phyloP scores from a whole-genome alignment of 2,329 filamentous ascomycete genomes.

The Cytospora paraplurivora region DNA sequence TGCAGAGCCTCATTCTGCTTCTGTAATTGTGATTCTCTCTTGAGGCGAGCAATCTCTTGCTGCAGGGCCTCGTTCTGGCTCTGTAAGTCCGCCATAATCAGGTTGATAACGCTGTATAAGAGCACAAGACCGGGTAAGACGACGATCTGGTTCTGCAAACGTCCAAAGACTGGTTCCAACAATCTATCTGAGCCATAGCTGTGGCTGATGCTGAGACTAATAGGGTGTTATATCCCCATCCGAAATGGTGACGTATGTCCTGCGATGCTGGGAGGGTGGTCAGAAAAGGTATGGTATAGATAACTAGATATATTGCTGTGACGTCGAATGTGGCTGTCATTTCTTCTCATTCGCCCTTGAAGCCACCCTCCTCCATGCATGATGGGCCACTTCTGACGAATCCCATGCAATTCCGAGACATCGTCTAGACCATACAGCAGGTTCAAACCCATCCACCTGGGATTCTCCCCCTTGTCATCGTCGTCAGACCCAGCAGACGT shows the following conservation, averaged over 20 bases:
- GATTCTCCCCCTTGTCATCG: slow-evolving; percentile 1
- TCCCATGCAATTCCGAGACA: slow-evolving; percentile 14
- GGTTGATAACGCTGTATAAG: background rate
- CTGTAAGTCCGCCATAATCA: slow-evolving; percentile 21
- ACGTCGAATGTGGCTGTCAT: slow-evolving; percentile 10
- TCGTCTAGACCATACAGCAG: slow-evolving; percentile 1
- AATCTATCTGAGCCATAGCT: background rate
- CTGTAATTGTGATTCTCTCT: slow-evolving; percentile 17
- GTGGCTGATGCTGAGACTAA: slow-evolving; percentile 16
- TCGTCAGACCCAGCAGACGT: background rate
- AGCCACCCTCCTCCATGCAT: slow-evolving; percentile 20
- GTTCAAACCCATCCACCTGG: background rate
- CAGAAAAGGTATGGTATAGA: slow-evolving; percentile 12
- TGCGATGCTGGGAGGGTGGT: background rate
- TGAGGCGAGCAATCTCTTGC: slow-evolving; percentile 25
- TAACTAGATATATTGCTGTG: slow-evolving; percentile 18
- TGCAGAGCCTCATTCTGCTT: slow-evolving; percentile 19
- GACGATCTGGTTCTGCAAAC: background rate
- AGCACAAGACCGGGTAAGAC: background rate
- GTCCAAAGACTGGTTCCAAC: background rate
- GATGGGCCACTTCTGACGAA: slow-evolving; percentile 10
- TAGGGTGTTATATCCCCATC: slow-evolving; percentile 10
- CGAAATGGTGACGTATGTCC: slow-evolving; percentile 21
- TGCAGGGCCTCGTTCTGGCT: slow-evolving; percentile 14
- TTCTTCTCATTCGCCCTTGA: slow-evolving; percentile 16